Base-by-base conservation (phyloP, 257 asterid genomes). In the Orobanche coerulescens region DNA sequence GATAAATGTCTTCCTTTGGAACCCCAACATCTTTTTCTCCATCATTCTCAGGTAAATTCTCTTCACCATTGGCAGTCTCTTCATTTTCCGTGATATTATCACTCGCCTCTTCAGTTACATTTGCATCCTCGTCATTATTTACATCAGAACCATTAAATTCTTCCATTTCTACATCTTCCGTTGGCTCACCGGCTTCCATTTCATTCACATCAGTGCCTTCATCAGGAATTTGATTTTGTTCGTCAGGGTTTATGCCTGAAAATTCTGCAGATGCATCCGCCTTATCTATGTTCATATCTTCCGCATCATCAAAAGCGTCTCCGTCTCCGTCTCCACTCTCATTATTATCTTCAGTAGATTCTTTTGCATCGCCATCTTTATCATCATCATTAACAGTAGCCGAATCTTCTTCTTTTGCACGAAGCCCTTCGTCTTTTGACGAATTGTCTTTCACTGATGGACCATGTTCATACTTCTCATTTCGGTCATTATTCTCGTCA, bases 401-500 rank as follows among this genome's bases (percentile, higher is more conserved):
- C 53, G 80, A 65, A 56, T 86, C 95, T 64, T 74, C 95, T 64
- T 74, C 93, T 72, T 78, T 82, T 8, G 95, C 92, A 58, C 95
- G 84, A 74, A 93, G 84, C 77, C 89, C 95, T 60, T 71, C 72
- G 51, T 80, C 95, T 37, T 76, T 47, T 8, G 69, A 57, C 53
- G 78, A 75, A 9, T 64, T 43, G 56, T 79, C 95, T 47, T 79
- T 79, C 47, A 78, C 84, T 2, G 97, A 56, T 54, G 90, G 88
- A n/a, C 95, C 96, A 44, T 77, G 53, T 61, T 93, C 95, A 3
- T 84, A 77, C 73, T 86, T 93, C 77, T 93, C 98, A 49, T 78
- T 73, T 31, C 16, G 54, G 2, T 31, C 62, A 30, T 64, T 68
- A 73, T 77, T 78, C 56, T 79, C 83, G 9, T 58, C 75, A 25